A percentile compares a stretch with the other conserved stretches of the same genome.
phyloP scores from a whole-genome alignment of 2,329 filamentous ascomycete genomes.

The Myriosclerotinia duriaeana region DNA sequence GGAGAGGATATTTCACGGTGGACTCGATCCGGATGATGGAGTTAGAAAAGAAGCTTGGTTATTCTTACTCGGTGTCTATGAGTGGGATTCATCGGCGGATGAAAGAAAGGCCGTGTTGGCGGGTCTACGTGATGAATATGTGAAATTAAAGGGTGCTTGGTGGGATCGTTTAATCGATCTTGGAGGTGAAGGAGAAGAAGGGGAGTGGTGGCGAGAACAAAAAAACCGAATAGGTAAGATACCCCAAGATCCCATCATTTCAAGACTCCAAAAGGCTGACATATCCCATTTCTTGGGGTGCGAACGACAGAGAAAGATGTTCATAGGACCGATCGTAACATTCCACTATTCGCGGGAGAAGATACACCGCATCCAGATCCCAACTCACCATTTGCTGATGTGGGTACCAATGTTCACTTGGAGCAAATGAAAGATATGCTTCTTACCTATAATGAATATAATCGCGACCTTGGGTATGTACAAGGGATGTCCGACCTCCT shows the following conservation, averaged over 20 bases:
- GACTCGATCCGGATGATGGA: constrained; percentile 82
- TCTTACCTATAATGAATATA: constrained; percentile 97
- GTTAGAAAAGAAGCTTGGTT: constrained; percentile 97
- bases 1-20: constrained; percentile 94
- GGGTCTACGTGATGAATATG: constrained; percentile 87
- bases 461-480: constrained; percentile 91
- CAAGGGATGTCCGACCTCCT: constrained; percentile 98
- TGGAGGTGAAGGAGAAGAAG: constrained; percentile 73
- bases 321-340: constrained; percentile 90
- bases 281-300: constrained; percentile 54
- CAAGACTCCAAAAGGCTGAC: constrained; percentile 37
- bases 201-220: constrained; percentile 97
- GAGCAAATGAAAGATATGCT: constrained; percentile 99
- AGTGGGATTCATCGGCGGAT: constrained; percentile 86
- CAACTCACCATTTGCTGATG: constrained; percentile 87
- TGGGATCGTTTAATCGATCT: constrained; percentile 91
- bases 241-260: constrained; percentile 14
- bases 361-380: constrained; percentile 96
- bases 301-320: constrained; percentile 85
- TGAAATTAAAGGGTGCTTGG: constrained; percentile 90
- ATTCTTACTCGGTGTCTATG: constrained; percentile 85
- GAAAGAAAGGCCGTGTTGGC: constrained; percentile 82
- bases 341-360: constrained; percentile 94
- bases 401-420: constrained; percentile 93
- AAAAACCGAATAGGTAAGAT: constrained; percentile 83